Evolutionary conservation across 257 asterid genomes (phyloP), one percentile per base, ranked within the genome.

Genomic region (Rubia yunnanensis): DNA sequence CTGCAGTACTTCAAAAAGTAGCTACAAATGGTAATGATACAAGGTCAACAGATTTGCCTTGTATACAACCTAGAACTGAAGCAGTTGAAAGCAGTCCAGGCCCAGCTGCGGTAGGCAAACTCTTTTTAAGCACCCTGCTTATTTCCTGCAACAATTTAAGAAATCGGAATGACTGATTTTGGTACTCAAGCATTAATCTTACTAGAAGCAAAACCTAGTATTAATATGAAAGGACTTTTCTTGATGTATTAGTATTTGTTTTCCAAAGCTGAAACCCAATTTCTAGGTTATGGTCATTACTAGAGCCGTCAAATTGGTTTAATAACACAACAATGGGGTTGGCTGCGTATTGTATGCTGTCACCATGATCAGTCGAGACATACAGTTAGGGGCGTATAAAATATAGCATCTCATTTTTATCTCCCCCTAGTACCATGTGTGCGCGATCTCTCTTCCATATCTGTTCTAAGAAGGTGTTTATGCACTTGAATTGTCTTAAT

Each of bases 91-190:
- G 36, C 23, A n/a, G 54, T 36, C 39, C 63, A 50, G 28, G 22
- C 14, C 63, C 62, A 5, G 32, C 52, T 38, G 48, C 50, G 74
- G 74, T 70, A 70, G 5, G 14, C 26, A 39, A 59, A 41, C 23
- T 34, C 31, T 23, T 53, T 9, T 53, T 3, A 18, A 53, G 22
- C 18, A 22, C 27, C 3, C 30, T 53, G 30, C 15, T 2, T 53
- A 22, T 23, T 53, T 53, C 26, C 53, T 50, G 57, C 57, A 15
- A 50, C 28, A 22, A 44, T 44, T 50, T 50, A 9, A 11, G 22
- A 18, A n/a, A 46, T 46, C 53, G 4, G 5, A 24, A 4, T n/a
- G 55, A 17, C 27, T 50, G 27, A 50, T 50, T 50, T 50, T 50
- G 56, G 18, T 50, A 50, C 28, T 10, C 10, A 23, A n/a, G 7